Conservation (phyloP, 2,329 filamentous ascomycete genomes). For the Exophiala xenobiotica region DNA sequence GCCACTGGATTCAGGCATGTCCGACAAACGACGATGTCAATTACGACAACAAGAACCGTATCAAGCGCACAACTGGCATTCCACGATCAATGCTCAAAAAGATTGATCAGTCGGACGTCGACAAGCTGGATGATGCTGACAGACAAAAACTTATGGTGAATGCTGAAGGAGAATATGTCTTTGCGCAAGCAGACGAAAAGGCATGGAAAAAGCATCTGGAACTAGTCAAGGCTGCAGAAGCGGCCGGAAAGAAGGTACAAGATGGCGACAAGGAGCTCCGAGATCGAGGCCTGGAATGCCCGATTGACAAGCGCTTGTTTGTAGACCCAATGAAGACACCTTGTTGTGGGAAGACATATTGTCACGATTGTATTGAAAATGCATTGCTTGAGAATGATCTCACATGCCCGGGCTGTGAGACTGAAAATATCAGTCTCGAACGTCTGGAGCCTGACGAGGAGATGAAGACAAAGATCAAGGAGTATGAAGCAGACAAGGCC, state of each 20-base stretch:
- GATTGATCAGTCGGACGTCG: slow-evolving; percentile 74
- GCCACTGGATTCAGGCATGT: slow-evolving; percentile 98
- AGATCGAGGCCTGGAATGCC: slow-evolving; percentile 85
- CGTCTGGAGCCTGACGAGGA: slow-evolving; percentile 83
- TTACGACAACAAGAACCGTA: slow-evolving; percentile 87
- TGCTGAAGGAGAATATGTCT: slow-evolving; percentile 94
- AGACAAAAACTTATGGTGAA: slow-evolving; percentile 95
- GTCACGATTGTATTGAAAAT: slow-evolving; percentile 99
- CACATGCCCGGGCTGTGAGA: slow-evolving; percentile 86
- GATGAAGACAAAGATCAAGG: slow-evolving; percentile 72
- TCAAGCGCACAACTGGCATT: slow-evolving; percentile 96
- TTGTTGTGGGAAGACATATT: slow-evolving; percentile 97
- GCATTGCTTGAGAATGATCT: slow-evolving; percentile 98
- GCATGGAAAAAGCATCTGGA: slow-evolving; percentile 97
- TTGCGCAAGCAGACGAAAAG: slow-evolving; percentile 91
- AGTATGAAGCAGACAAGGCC: slow-evolving; percentile 61
- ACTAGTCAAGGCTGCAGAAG: slow-evolving; percentile 79
- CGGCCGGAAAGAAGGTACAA: slow-evolving; percentile 73
- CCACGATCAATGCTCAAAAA: slow-evolving; percentile 93
- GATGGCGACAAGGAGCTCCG: slow-evolving; percentile 82
- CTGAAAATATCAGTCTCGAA: slow-evolving; percentile 89
- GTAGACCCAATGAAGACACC: slow-evolving; percentile 98
- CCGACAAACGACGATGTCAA: slow-evolving; percentile 98
- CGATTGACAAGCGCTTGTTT: slow-evolving; percentile 97
- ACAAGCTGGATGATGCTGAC: slow-evolving; percentile 66